A percentile compares a stretch with the other conserved stretches of the same genome.
Conservation (phyloP, 495 filamentous ascomycete species). For the Achaetomiella virescens region DNA sequence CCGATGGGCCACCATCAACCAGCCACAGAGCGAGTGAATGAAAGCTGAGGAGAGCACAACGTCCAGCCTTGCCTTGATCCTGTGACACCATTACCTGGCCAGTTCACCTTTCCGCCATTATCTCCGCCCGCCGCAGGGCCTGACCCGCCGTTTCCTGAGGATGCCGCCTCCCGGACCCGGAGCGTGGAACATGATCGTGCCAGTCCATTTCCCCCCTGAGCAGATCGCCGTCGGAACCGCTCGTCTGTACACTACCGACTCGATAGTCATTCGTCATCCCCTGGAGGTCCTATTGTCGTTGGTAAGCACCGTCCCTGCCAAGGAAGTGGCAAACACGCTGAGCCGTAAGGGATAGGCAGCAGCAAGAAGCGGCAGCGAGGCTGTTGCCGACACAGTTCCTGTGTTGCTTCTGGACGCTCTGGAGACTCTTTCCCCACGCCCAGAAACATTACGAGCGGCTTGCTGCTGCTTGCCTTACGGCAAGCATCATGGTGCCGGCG, state of each 20-base stretch:
- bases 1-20: constrained; percentile 10
- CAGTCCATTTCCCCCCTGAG: constrained; percentile 9
- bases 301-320: neutral
- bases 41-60: constrained; percentile 5
- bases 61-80: constrained; percentile 7
- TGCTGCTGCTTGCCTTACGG: constrained; percentile 12
- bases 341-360: neutral
- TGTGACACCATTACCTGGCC: constrained; percentile 13
- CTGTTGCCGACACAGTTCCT: constrained; percentile 3
- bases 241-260: constrained; percentile 7
- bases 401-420: neutral
- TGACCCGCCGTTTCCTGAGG: constrained; percentile 7
- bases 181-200: constrained; percentile 20
- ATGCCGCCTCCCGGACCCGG: constrained; percentile 16
- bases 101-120: constrained; percentile 17
- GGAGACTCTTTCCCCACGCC: neutral
- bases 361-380: neutral
- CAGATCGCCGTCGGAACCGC: constrained; percentile 11
- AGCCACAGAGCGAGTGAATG: constrained; percentile 11
- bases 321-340: neutral
- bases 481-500: constrained; percentile 10
- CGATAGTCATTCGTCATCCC: neutral
- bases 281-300: neutral
- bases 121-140: constrained; percentile 11
- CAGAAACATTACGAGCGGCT: constrained; percentile 1